Evolutionary conservation across 2,329 filamentous ascomycete species (phyloP).

Genomic region (Monosporascus cannonballus): DNA sequence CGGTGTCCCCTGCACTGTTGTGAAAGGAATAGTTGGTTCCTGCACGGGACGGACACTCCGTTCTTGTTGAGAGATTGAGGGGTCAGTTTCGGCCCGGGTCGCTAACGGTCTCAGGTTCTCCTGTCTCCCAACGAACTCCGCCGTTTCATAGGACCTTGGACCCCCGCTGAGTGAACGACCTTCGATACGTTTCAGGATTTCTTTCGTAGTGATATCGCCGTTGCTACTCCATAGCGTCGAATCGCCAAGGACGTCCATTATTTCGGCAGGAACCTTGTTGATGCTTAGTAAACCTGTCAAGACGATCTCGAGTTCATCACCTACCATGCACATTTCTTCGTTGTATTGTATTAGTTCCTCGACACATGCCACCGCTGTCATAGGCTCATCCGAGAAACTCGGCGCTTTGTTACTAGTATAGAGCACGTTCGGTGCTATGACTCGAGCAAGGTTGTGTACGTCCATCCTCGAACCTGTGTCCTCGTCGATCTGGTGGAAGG

Average conservation of each 20-base stretch:
- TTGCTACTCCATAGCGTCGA: slow-evolving; percentile 72
- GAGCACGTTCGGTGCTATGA: slow-evolving; percentile 93
- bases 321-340: slow-evolving; percentile 94
- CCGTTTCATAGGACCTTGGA: slow-evolving; percentile 54
- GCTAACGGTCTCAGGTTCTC: slow-evolving; percentile 53
- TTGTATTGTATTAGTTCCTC: slow-evolving; percentile 88
- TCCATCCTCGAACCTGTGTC: slow-evolving; percentile 99
- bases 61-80: slow-evolving; percentile 76
- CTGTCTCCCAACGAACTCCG: slow-evolving; percentile 50
- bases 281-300: slow-evolving; percentile 16
- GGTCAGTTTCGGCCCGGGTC: slow-evolving; percentile 78
- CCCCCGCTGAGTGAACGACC: slow-evolving; percentile 55
- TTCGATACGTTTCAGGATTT: slow-evolving; percentile 90
- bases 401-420: slow-evolving; percentile 62
- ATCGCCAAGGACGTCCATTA: slow-evolving; percentile 81
- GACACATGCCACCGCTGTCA: slow-evolving; percentile 88
- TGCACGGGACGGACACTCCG: slow-evolving; percentile 75
- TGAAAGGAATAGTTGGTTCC: slow-evolving; percentile 42
- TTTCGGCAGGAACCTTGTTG: slow-evolving; percentile 80
- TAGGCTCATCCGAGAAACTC: slow-evolving; percentile 77
- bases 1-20: slow-evolving; percentile 40
- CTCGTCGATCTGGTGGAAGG: slow-evolving; percentile 95
- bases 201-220: slow-evolving; percentile 90
- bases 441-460: slow-evolving; percentile 91
- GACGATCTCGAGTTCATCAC: slow-evolving; percentile 26